Evolutionary conservation across 805 yeast species (phyloP), one percentile per base, ranked within the genome.

Genomic region (Wickerhamomyces xylosicus): DNA sequence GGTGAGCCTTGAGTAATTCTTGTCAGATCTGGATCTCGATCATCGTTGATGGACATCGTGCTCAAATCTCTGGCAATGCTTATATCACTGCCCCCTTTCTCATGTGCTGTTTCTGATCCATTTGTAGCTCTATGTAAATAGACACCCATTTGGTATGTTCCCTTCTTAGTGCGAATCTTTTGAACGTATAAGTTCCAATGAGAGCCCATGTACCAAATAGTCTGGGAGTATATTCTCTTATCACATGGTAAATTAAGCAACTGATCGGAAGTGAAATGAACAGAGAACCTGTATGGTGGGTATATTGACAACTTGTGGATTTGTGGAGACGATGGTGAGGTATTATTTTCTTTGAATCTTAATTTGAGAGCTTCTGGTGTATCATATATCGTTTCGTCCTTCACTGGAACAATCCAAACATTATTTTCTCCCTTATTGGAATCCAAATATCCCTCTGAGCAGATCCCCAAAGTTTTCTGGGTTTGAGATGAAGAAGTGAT

Each of bases 161-260:
- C 63, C 40, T 63, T 59, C 41, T 64, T 64, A 34, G 58, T 55
- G 18, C 60, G 58, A 31, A 66, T 65, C 45, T 71, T 73, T 41
- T 74, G 79, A 25, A 72, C 56, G 48, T 74, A 74, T 8, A 74
- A 52, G 44, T 71, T 72, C 79, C 79, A 74, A 46, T 67, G 71
- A 10, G 78, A 71, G 0, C 79, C 79, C n/a, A 77, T 77, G 47
- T 72, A 73, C 77, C 78, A 73, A 27, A 71, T 58, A 0, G 75
- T 66, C 41, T 67, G 64, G 9, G 73, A 69, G 46, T 73, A 73
- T 2, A 70, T 69, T 33, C 78, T 55, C 46, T 64, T 67, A 15
- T 66, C 72, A 1, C 67, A 61, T 14, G 59, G 53, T 15, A 74
- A 55, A 11, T 63, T 63, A 3, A 71, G 63, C 3, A 74, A 64